A percentile compares a stretch with the other conserved stretches of the same genome.
These are phyloP conservation scores for Ceratobasidium theobromae DNA, from an alignment of 1,284 basidiomycete genomes.

Conservation along the genomic window DNA sequence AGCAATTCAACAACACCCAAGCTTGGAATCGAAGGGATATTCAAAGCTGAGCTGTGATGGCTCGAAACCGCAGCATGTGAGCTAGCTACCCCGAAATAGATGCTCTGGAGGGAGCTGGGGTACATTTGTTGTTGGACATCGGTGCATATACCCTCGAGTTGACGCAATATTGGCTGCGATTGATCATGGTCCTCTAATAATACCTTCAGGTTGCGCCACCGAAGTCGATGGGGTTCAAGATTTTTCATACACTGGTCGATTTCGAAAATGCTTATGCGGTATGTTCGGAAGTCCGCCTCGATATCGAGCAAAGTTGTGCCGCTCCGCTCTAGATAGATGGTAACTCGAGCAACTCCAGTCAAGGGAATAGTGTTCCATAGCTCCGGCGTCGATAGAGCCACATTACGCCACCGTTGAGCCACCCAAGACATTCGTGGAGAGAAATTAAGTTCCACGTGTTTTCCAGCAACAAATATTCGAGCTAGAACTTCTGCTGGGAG, in stretches of 20 bases:
- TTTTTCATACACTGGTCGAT: background rate
- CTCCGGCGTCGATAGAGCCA: slow-evolving; percentile 10
- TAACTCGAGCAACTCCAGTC: slow-evolving; percentile 4
- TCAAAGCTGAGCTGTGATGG: background rate
- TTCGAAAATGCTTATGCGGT: background rate
- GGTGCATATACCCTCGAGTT: slow-evolving; percentile 13
- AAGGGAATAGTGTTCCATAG: slow-evolving; percentile 20
- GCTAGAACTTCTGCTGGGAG: slow-evolving; percentile 25
- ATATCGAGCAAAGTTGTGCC: slow-evolving; percentile 14
- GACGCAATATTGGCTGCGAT: slow-evolving; percentile 8
- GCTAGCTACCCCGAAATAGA: slow-evolving; percentile 14
- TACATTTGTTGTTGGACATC: background rate
- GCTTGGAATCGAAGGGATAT: background rate
- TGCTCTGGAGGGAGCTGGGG: background rate
- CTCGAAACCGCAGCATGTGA: background rate
- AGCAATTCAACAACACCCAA: slow-evolving; percentile 11
- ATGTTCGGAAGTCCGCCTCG: slow-evolving; percentile 16
- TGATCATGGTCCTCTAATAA: slow-evolving; percentile 24
- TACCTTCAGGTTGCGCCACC: slow-evolving; percentile 19
- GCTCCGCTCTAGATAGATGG: slow-evolving; percentile 1
- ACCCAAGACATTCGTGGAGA: slow-evolving; percentile 19
- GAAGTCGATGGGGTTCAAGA: slow-evolving; percentile 4
- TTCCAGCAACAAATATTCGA: slow-evolving; percentile 14
- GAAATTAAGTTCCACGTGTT: slow-evolving; percentile 18
- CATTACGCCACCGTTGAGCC: slow-evolving; percentile 10